Evolutionary conservation across 306 rosid genomes (phyloP), one percentile per base, ranked within the genome.

Genomic region (Medicago ruthenica): DNA sequence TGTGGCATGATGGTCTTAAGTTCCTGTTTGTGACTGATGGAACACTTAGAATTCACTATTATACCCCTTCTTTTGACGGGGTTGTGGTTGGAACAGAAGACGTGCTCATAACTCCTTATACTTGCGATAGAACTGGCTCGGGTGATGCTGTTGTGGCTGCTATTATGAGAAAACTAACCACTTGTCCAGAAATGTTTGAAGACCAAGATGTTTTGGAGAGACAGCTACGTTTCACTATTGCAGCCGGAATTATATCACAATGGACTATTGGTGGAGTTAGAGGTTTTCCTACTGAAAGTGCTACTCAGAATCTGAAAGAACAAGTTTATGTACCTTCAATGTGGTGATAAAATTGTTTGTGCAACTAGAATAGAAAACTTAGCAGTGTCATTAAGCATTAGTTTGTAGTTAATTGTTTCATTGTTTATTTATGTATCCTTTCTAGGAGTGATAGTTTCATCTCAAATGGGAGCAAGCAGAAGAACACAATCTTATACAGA

Each of bases 131-230:
- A 70, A 96, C 97, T 8, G 98, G 98, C n/a, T 92, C 99, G 3
- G 97, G 99, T 2, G 99, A 96, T 55, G 99, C 99, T 1, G 77
- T 96, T 64, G 99, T 96, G 57, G 99, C 98, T 62, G 99, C 81
- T 14, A 89, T 96, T 61, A 48, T 92, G 69, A 89, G 99, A 81
- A 96, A 96, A 81, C 80, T 92, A 61, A 96, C 98, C 21, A 85
- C 93, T 20, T 77, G 82, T 80, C 96, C 92, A 0, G 96, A 92
- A 80, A 92, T 96, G 97, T 87, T 81, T 17, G 92, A 89, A 80
- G 45, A 88, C 67, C 86, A 90, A 79, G 97, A 96, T 58, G 73
- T 82, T 55, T 75, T 89, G 84, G 93, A 92, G 63, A 84, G 93
- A 84, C 92, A 95, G 77, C 91, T 95, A 36, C 97, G 97, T 2